A percentile compares a stretch with the other conserved stretches of the same genome.
Evolutionary conservation across 2,329 filamentous ascomycete genomes (phyloP).

Genomic region (Apiospora pterosperma): DNA sequence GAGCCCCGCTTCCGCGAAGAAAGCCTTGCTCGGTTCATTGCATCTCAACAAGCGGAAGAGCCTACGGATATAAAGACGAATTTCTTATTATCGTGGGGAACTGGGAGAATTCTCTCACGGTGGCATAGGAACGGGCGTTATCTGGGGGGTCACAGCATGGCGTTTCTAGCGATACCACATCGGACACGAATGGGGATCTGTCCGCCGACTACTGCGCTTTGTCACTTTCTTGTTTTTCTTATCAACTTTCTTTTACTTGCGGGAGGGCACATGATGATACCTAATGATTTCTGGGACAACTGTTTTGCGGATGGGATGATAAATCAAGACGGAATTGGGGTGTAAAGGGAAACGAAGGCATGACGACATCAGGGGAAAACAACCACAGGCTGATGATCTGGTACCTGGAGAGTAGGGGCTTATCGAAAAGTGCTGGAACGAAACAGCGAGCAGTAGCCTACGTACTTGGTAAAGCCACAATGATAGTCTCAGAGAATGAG

Average conservation of each 20-base stretch:
- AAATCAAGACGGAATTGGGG: neutral
- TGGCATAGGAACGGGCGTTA: neutral
- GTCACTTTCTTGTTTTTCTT: neutral
- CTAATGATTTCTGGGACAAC: neutral
- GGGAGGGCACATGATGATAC: conserved; percentile 2
- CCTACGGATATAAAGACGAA: conserved; percentile 28
- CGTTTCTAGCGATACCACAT: neutral
- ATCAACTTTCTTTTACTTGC: neutral
- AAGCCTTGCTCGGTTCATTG: conserved; percentile 32
- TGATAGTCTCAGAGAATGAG: neutral
- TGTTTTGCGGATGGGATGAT: neutral
- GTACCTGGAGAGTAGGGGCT: neutral
- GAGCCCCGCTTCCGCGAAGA: conserved; percentile 22
- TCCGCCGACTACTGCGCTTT: neutral
- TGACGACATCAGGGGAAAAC: too few species aligned
- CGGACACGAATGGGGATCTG: neutral
- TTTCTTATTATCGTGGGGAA: neutral
- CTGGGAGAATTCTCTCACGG: neutral
- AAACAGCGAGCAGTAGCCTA: neutral
- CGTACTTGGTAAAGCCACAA: neutral
- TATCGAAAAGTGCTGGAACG: neutral
- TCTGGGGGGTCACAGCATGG: neutral
- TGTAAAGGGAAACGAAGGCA: neutral
- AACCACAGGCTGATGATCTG: too few species aligned
- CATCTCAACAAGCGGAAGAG: conserved; percentile 36